Percentiles rank a stretch among this genome's conserved stretches.
These are phyloP conservation scores for Aristolochia contorta DNA, from an alignment of 164 flowering plant genomes.

Conservation along the genomic window DNA sequence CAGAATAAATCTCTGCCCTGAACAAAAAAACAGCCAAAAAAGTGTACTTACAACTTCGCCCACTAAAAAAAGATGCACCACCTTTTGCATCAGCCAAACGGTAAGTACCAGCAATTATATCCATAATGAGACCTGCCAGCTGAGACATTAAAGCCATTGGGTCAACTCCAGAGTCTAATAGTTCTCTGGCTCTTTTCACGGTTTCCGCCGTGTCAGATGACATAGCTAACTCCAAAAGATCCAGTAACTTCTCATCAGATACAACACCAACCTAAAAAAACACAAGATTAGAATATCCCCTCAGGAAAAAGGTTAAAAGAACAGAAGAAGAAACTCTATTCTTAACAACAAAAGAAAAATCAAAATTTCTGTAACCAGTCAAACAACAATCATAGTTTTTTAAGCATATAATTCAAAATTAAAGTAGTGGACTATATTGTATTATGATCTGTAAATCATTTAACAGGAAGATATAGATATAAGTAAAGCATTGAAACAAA, in stretches of 20 bases:
- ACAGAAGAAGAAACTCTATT: not conserved
- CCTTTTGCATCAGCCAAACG: constrained; percentile 33
- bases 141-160: constrained; percentile 94
- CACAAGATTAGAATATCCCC: too few relatives aligned
- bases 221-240: constrained; percentile 89
- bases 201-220: constrained; percentile 94
- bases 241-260: constrained; percentile 83
- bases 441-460: not conserved
- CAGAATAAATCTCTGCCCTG: too few relatives aligned
- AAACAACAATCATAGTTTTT: too few relatives aligned
- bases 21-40: too few relatives aligned
- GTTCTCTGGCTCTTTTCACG: constrained; percentile 79
- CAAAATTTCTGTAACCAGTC: too few relatives aligned
- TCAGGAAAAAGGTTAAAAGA: too few relatives aligned
- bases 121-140: constrained; percentile 92
- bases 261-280: constrained; percentile 79
- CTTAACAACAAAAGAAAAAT: not conserved
- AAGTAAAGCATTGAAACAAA: constrained; percentile 9
- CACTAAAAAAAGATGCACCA: constrained; percentile 34
- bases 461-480: not conserved
- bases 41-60: constrained; percentile 57
- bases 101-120: constrained; percentile 89
- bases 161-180: constrained; percentile 90
- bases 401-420: too few relatives aligned
- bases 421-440: too few relatives aligned